Conservation (phyloP, 106 monocot genomes). For the Ottelia alismoides region DNA sequence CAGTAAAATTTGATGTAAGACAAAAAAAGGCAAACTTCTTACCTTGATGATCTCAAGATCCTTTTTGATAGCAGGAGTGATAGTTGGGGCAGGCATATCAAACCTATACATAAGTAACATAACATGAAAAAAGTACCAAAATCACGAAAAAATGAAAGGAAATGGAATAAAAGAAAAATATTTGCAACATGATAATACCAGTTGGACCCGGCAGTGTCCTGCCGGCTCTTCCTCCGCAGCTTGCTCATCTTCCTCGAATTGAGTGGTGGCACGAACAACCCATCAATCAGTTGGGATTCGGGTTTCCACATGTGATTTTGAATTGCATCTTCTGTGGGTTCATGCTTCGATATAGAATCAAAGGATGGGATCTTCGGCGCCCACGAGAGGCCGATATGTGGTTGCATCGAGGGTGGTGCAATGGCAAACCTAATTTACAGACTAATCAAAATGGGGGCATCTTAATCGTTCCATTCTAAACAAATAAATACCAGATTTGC, state of each 20-base stretch:
- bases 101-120: constrained; percentile 60
- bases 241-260: constrained; percentile 76
- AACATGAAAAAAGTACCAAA: constrained; percentile 1
- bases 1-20: too few species aligned
- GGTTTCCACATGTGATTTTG: constrained; percentile 25
- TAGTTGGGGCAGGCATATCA: constrained; percentile 82
- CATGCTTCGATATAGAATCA: constrained; percentile 7
- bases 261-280: constrained; percentile 68
- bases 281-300: constrained; percentile 55
- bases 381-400: constrained; percentile 60
- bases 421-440: too few species aligned
- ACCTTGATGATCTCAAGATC: constrained; percentile 93
- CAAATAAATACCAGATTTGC: too few species aligned
- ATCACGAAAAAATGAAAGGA: neutral
- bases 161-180: neutral
- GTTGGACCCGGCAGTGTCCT: constrained; percentile 58
- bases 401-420: too few species aligned
- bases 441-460: too few species aligned
- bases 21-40: too few species aligned
- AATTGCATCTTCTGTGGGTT: neutral
- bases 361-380: constrained; percentile 49
- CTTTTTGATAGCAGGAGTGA: constrained; percentile 82
- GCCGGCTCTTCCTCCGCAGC: constrained; percentile 45
- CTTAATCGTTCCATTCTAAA: too few species aligned
- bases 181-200: constrained; percentile 45